A percentile compares a stretch with the other conserved stretches of the same genome.
These are phyloP conservation scores for Phylloboletellus chloephorus DNA, from an alignment of 1,284 basidiomycete genomes.

Conservation along the genomic window DNA sequence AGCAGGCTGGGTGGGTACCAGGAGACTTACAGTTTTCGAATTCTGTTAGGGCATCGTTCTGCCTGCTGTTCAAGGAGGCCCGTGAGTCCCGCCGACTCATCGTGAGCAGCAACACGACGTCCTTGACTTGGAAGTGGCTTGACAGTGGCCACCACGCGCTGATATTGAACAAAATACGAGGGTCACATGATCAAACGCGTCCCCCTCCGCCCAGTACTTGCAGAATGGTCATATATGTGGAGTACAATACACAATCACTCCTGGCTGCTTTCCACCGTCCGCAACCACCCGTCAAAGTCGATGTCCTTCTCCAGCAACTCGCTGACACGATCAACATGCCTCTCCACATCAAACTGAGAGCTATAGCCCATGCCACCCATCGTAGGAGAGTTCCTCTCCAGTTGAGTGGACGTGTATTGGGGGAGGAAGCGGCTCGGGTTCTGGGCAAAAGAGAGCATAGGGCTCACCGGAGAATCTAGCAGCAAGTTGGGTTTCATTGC, in stretches of 20 bases:
- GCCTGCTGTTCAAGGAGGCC: conserved; percentile 57
- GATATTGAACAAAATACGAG: conserved; percentile 30
- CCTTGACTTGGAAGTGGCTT: no score
- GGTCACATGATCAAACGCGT: conserved; percentile 30
- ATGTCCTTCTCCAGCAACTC: conserved; percentile 43
- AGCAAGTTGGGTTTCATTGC: conserved; percentile 25
- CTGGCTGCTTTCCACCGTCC: conserved; percentile 14
- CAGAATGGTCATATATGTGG: conserved; percentile 16
- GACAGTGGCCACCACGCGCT: conserved; percentile 30
- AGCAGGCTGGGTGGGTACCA: conserved; percentile 5
- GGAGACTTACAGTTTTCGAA: conserved; percentile 71
- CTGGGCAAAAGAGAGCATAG: conserved; percentile 37
- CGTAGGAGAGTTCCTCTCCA: conserved; percentile 13
- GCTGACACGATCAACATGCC: conserved; percentile 37
- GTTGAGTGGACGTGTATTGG: conserved; percentile 38
- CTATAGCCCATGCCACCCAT: conserved; percentile 34
- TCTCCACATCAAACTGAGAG: conserved; percentile 47
- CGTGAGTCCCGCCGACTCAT: conserved; percentile 80
- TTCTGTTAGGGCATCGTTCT: conserved; percentile 74
- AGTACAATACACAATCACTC: no score
- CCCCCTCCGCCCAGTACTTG: conserved; percentile 15
- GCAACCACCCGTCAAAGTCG: conserved; percentile 42
- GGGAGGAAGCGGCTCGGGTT: conserved; percentile 36
- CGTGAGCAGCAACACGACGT: conserved; percentile 38
- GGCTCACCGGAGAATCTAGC: conserved; percentile 35